A percentile compares a stretch with the other conserved stretches of the same genome.
Conservation (phyloP, 2,329 filamentous ascomycete species). For the Paracoccidioides lutzii region DNA sequence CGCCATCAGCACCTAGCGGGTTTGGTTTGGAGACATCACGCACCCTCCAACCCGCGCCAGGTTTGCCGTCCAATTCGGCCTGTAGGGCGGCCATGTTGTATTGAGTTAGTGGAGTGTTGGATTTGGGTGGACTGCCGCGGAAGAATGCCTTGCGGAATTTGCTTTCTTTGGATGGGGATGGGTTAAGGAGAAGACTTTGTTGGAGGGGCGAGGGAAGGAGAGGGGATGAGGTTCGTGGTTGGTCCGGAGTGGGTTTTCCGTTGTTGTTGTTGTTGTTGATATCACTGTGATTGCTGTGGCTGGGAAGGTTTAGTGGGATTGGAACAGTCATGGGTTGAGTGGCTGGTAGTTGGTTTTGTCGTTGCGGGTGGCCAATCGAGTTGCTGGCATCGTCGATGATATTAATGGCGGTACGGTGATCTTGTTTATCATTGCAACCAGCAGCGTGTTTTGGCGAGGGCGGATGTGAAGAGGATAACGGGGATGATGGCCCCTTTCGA, state of each 20-base stretch:
- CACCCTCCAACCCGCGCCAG: not conserved
- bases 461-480: not conserved
- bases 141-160: constrained; percentile 3
- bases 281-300: not conserved
- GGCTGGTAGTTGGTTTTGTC: not conserved
- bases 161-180: constrained; percentile 4
- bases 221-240: not conserved
- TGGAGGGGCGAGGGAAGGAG: not conserved
- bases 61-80: not conserved
- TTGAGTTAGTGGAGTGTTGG: constrained; percentile 5
- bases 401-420: not conserved
- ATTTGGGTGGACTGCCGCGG: constrained; percentile 1
- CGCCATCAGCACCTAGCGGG: not conserved
- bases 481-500: not conserved
- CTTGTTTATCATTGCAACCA: not conserved
- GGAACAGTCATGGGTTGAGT: not conserved
- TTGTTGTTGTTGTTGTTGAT: not conserved
- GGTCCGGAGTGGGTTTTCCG: not conserved
- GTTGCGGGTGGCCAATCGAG: not conserved
- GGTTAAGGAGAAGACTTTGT: not conserved
- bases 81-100: constrained; percentile 6
- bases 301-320: not conserved
- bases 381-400: not conserved
- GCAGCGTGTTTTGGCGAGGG: not conserved
- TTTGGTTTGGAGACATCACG: constrained; percentile 1